Percentiles rank a stretch among this genome's conserved stretches.
Conservation (phyloP, 305 asterid genomes). For the Fraxinus nigra region DNA sequence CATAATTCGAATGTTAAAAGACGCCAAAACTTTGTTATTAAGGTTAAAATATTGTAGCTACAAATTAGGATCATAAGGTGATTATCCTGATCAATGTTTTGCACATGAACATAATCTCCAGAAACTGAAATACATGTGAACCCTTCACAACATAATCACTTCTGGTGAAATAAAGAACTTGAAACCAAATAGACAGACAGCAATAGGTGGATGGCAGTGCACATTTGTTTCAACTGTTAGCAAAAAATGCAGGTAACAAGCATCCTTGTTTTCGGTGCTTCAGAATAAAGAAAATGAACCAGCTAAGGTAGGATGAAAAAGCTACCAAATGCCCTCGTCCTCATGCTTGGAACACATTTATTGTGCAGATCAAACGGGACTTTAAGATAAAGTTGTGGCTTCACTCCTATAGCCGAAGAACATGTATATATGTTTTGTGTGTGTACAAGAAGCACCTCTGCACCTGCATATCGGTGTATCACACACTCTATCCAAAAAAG, state of each 20-base stretch:
- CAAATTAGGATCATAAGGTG: neutral
- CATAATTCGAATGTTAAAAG: neutral
- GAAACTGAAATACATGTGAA: neutral
- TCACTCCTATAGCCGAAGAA: neutral
- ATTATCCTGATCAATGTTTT: neutral
- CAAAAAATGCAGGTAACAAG: neutral
- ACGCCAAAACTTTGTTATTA: neutral
- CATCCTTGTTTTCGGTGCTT: neutral
- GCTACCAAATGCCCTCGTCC: neutral
- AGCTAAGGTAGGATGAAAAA: constrained; percentile 14
- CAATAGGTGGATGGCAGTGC: neutral
- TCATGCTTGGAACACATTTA: neutral
- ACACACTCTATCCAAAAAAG: neutral
- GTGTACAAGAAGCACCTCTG: neutral
- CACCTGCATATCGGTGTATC: neutral
- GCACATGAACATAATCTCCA: neutral
- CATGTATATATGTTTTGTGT: constrained; percentile 9
- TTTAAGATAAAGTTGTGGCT: constrained; percentile 28
- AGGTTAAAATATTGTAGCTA: neutral
- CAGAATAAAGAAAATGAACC: neutral
- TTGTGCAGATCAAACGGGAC: constrained; percentile 18
- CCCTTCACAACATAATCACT: neutral
- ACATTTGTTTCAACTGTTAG: neutral
- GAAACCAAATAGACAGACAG: neutral
- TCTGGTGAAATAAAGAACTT: neutral